Evolutionary conservation across 352 stramenopile genomes (phyloP), one percentile per base, ranked within the genome.

Genomic region (Pythium aristosporum): DNA sequence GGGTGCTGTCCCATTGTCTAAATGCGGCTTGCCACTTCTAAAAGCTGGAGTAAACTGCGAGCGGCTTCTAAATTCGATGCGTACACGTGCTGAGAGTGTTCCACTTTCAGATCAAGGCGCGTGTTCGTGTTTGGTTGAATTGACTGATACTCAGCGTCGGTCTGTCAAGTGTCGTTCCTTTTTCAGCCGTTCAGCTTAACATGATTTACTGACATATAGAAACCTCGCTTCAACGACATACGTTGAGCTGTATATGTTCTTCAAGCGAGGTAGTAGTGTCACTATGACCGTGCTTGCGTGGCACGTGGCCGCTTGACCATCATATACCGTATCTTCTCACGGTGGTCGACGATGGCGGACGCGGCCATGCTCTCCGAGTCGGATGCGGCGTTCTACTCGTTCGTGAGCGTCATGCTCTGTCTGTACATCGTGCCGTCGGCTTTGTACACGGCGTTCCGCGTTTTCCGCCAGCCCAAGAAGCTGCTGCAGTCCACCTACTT

Each of bases 311-410:
- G 39, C 39, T 21, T 8, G 11, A 7, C 10, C 5, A 46, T 18
- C 43, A 39, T 25, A 25, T 15, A 30, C 1, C 3, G n/a, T 50
- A 32, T 30, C 44, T n/a, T 50, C 44, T 25, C 44, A 30, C 44
- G 16, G 23, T 36, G 49, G 18, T 56, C 46, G 16, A 46, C 36
- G 2, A 63, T 60, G 57, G 37, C 58, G 59, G 37, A 49, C 61
- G 62, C 69, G 11, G 54, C 59, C 68, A 37, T 75, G 52, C 52
- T 87, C 50, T 84, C 81, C 55, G 85, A 94, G 72, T 74, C 81
- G 18, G 82, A 94, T 71, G 81, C 71, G 44, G 85, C 85, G 50
- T 89, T 94, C 69, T 92, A 92, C 78, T 86, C 84, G 54, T 95
- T 95, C 67, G 68, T 63, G 23, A 76, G 82, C 63, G 87, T 95